Evolutionary conservation across 1,284 basidiomycete species (phyloP).

Genomic region (Heterobasidion irregulare): DNA sequence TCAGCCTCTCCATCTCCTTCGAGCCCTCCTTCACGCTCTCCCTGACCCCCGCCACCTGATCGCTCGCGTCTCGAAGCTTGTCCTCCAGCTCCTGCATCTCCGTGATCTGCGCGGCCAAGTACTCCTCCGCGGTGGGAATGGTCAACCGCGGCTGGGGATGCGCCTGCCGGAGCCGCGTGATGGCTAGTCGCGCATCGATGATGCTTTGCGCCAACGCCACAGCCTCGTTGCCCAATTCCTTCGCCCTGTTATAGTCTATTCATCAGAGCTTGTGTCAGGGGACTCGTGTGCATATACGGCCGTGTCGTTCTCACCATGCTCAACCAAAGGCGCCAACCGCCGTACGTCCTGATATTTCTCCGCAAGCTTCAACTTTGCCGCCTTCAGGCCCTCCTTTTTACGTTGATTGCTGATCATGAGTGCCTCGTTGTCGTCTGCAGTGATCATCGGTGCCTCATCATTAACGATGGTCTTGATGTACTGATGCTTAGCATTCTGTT

Average conservation of each 20-base stretch:
- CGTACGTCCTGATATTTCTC: slow-evolving; percentile 56
- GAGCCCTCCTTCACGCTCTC: slow-evolving; percentile 48
- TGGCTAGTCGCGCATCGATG: slow-evolving; percentile 68
- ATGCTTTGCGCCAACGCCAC: slow-evolving; percentile 62
- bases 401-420: slow-evolving; percentile 51
- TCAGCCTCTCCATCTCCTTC: slow-evolving; percentile 54
- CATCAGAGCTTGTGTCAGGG: neutral
- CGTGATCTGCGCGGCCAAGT: slow-evolving; percentile 60
- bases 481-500: slow-evolving; percentile 81
- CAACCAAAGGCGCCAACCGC: slow-evolving; percentile 54
- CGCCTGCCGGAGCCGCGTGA: slow-evolving; percentile 70
- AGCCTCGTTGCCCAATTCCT: slow-evolving; percentile 44
- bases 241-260: slow-evolving; percentile 52
- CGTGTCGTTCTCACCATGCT: slow-evolving; percentile 39
- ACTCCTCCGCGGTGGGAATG: slow-evolving; percentile 58
- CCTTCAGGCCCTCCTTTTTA: slow-evolving; percentile 63
- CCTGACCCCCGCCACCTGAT: slow-evolving; percentile 43
- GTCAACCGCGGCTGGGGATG: slow-evolving; percentile 76
- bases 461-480: slow-evolving; percentile 80
- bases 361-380: slow-evolving; percentile 51
- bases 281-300: neutral
- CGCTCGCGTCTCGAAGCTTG: slow-evolving; percentile 34
- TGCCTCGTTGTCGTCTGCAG: slow-evolving; percentile 65
- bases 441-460: slow-evolving; percentile 70
- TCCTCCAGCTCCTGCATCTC: slow-evolving; percentile 71